A percentile compares a stretch with the other conserved stretches of the same genome.
Conservation (phyloP, 352 stramenopile genomes). For the Elongisporangium undulatum region DNA sequence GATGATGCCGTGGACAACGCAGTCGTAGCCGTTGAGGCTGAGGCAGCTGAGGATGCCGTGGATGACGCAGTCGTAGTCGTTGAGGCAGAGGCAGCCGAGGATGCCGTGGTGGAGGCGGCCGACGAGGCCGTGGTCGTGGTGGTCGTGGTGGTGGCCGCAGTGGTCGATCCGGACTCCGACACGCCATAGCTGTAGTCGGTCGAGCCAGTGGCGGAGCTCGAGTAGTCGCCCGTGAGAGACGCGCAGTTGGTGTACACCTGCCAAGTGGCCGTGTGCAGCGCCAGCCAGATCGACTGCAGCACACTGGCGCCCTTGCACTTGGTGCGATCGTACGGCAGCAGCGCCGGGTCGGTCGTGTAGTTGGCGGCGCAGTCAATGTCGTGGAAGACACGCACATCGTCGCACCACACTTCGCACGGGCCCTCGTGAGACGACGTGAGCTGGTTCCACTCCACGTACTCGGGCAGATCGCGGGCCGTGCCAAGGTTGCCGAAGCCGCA, state of each 20-base stretch:
- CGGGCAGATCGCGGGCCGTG: constrained; percentile 18
- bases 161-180: neutral
- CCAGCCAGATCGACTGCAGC: constrained; percentile 27
- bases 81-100: neutral
- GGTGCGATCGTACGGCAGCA: constrained; percentile 19
- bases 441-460: constrained; percentile 31
- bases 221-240: neutral
- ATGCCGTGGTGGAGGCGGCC: neutral
- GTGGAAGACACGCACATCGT: constrained; percentile 25
- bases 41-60: neutral
- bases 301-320: constrained; percentile 16
- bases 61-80: constrained; percentile 1
- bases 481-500: constrained; percentile 23
- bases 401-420: constrained; percentile 35
- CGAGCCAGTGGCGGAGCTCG: neutral
- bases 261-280: constrained; percentile 23
- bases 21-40: constrained; percentile 1
- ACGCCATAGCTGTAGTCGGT: constrained; percentile 1
- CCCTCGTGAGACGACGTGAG: constrained; percentile 26
- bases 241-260: constrained; percentile 9
- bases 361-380: constrained; percentile 24
- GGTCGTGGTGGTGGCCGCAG: neutral
- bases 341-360: constrained; percentile 17
- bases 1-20: neutral
- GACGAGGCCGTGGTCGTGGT: constrained; percentile 6